A percentile compares a stretch with the other conserved stretches of the same genome.
Conservation (phyloP, 352 stramenopile species). For the Lagenidium giganteum region DNA sequence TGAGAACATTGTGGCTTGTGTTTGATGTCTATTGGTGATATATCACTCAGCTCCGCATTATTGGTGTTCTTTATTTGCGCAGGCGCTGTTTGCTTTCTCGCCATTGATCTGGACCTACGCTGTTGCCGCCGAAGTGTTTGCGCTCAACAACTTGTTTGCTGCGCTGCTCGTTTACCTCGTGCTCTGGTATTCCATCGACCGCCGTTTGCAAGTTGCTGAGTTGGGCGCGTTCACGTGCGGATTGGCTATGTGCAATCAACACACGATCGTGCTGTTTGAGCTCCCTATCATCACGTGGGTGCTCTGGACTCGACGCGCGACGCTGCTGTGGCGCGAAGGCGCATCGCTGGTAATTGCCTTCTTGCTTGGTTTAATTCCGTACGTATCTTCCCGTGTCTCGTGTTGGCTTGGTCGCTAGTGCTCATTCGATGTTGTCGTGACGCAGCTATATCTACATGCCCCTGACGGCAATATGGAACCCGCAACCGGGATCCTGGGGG, state of each 20-base stretch:
- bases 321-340: slow-evolving; percentile 27
- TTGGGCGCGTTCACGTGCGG: slow-evolving; percentile 83
- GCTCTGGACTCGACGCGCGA: slow-evolving; percentile 30
- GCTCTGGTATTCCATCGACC: slow-evolving; percentile 25
- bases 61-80: slow-evolving; percentile 1
- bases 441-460: slow-evolving; percentile 63
- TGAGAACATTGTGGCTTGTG: slow-evolving; percentile 8
- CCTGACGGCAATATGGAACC: slow-evolving; percentile 39
- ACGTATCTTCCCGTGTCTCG: slow-evolving; percentile 22
- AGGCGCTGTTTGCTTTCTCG: slow-evolving; percentile 81
- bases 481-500: slow-evolving; percentile 87
- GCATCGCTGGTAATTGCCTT: slow-evolving; percentile 36
- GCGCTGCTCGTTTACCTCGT: slow-evolving; percentile 69
- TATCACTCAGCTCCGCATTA: background rate
- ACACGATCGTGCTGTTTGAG: slow-evolving; percentile 91
- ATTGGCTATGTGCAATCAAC: slow-evolving; percentile 92
- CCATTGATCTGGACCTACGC: slow-evolving; percentile 92
- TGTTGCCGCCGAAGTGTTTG: slow-evolving; percentile 91
- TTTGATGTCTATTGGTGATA: background rate
- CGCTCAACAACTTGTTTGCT: slow-evolving; percentile 91
- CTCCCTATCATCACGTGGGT: slow-evolving; percentile 76
- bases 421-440: background rate
- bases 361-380: slow-evolving; percentile 63
- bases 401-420: background rate
- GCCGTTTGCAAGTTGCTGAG: slow-evolving; percentile 12